Base-by-base conservation (phyloP, 1,284 basidiomycete species). In the Cryptococcus jaspeensis region DNA sequence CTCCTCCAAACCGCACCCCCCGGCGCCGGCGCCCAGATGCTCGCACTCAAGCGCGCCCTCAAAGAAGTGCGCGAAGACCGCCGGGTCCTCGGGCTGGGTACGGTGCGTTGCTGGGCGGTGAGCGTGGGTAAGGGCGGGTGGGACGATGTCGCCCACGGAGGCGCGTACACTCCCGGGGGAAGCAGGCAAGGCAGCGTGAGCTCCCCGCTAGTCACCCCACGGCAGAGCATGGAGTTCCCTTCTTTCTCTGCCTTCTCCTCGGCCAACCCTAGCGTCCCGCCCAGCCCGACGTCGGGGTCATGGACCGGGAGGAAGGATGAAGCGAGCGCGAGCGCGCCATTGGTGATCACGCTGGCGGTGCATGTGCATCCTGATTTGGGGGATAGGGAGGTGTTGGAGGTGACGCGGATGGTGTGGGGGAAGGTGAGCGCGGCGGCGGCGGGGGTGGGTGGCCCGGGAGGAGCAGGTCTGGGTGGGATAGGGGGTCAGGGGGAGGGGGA, bases 1-100 rank as follows among this genome's bases (percentile, higher is more conserved):
- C 80, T 97, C 1, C 77, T 96, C 3, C 92, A 96, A 72, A 96
- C 92, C 0, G 84, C 91, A 0, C 92, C 92, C 0, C 62, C 71
- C 0, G 76, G 80, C 6, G 79, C 87, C 20, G 84, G 85, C 0
- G 65, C 82, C 1, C 83, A 85, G 55, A 91, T 91, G 86, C 86
- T 89, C 63, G 80, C 83, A 0, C 88, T 95, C 65, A 80, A 89
- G 59, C 81, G 87, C 8, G 86, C 84, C 1, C 85, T 93, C 80
- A 84, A 87, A 28, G 91, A 94, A 79, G 87, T 89, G 15, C 63
- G 62, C 18, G 82, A 75, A 41, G 58, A 64, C 60, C 59, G 65
- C 3, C 59, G 71, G 11, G 66, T 73, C 4, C 59, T 74, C 2
- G 70, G 70, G 9, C 58, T 76, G 3, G 70, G 74, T 42, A 69